phyloP scores from a whole-genome alignment of 176 grass and related monocot genomes.

The Musa beccarii region DNA sequence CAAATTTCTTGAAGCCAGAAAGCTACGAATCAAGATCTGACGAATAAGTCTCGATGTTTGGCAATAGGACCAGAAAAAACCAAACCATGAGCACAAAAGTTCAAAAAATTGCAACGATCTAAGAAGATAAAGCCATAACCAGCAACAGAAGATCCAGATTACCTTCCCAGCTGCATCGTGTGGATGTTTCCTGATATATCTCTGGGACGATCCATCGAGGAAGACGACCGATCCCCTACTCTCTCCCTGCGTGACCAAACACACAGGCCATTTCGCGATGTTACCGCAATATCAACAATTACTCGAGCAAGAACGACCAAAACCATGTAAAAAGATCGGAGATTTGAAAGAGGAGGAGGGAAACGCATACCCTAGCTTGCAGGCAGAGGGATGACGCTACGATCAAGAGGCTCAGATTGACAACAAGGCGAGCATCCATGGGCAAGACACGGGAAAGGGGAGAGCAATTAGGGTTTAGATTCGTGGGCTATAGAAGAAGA shows the following conservation, averaged over 20 bases:
- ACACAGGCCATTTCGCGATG: not conserved
- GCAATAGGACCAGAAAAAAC: no score
- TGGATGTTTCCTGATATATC: not conserved
- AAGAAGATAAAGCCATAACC: no score
- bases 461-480: not conserved
- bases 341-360: not conserved
- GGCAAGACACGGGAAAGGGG: not conserved
- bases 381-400: not conserved
- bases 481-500: no score
- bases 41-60: no score
- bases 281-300: not conserved
- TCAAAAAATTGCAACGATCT: no score
- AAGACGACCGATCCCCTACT: constrained; percentile 4
- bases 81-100: no score
- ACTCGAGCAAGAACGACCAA: not conserved
- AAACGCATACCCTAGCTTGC: constrained; percentile 1
- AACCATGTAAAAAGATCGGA: not conserved
- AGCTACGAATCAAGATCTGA: no score
- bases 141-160: not conserved
- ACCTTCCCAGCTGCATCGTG: not conserved
- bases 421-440: not conserved
- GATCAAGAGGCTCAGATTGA: not conserved
- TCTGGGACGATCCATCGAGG: constrained; percentile 3
- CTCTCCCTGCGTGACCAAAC: constrained; percentile 3
- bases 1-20: no score